Percentiles rank a stretch among this genome's conserved stretches.
Conservation (phyloP, 202 grass and related monocot genomes). For the Bolboschoenoplectus hybrid region DNA sequence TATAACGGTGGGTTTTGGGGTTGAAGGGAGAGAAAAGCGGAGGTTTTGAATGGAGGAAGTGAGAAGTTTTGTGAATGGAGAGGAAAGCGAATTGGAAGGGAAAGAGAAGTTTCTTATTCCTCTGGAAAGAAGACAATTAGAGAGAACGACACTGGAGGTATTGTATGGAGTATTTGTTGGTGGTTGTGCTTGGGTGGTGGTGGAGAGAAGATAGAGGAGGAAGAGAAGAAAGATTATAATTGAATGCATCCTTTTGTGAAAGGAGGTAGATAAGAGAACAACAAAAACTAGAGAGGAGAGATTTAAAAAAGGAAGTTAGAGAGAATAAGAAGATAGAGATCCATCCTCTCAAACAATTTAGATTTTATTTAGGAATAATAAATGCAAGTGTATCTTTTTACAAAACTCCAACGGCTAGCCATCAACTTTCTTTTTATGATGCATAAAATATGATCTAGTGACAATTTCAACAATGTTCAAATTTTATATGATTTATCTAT, state of each 20-base stretch:
- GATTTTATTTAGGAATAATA: slow-evolving; percentile 2
- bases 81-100: slow-evolving; percentile 11
- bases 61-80: slow-evolving; percentile 43
- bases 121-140: slow-evolving; percentile 47
- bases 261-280: neutral
- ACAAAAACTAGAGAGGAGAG: neutral
- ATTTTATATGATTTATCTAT: too few relatives aligned
- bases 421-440: neutral
- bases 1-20: slow-evolving; percentile 44
- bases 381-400: slow-evolving; percentile 5
- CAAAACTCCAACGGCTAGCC: neutral
- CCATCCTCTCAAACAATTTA: neutral
- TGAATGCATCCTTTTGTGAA: neutral
- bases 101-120: slow-evolving; percentile 58
- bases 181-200: slow-evolving; percentile 27
- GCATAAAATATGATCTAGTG: neutral
- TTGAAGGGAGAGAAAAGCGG: slow-evolving; percentile 44
- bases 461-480: too few relatives aligned
- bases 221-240: slow-evolving; percentile 35
- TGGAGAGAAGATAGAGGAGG: slow-evolving; percentile 33
- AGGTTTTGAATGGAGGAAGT: slow-evolving; percentile 71
- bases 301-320: neutral
- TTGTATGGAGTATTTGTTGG: too few relatives aligned
- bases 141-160: neutral
- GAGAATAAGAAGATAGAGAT: neutral